Base-by-base conservation (phyloP, 345 rosid genomes). In the Eucalyptus erythrocorys region DNA sequence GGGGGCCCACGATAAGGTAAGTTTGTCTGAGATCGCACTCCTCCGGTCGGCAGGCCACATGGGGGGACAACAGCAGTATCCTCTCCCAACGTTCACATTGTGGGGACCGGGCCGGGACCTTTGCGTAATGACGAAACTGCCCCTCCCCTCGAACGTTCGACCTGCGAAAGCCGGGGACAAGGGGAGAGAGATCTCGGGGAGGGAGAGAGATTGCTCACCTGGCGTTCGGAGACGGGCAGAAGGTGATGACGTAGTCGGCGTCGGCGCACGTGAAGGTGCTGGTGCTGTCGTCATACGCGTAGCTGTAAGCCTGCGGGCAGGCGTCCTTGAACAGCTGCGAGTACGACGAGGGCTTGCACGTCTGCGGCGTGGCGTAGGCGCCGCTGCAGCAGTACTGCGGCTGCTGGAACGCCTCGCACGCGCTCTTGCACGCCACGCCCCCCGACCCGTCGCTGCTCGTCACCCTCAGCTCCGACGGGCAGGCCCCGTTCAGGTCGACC, bases 221-320 rank as follows among this genome's bases (percentile, higher is more conserved):
- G 86, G 98, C 94, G 90, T 87, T 98, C 0, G 98, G 98, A 2
- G 96, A 64, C 6, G 99, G 99, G 89, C 99, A 98, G 93, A 98
- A 97, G 32, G 99, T 97, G 90, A 98, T 92, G 7, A 91, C 86
- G 92, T 98, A 98, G 76, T 97, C 95, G 6, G 97, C 93, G 13
- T 93, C 87, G 8, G 96, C 93, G 89, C 99, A 98, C 22, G 99
- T 98, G 94, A 98, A 98, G 92, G 99, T 98, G 81, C 99, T 98
- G 40, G 93, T 93, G 89, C 93, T 92, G 84, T 98, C 99, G 88
- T 97, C 99, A 86, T 98, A 98, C 7, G 99, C 99, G 57, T 97
- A 97, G 94, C 99, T 98, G 93, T 98, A 97, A 17, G 99, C 99
- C 85, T 87, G 92, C 42, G 99, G 99, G 43, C 99, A 98, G 4